Base-by-base conservation (phyloP, 495 filamentous ascomycete genomes). In the Penicillium coffeae region DNA sequence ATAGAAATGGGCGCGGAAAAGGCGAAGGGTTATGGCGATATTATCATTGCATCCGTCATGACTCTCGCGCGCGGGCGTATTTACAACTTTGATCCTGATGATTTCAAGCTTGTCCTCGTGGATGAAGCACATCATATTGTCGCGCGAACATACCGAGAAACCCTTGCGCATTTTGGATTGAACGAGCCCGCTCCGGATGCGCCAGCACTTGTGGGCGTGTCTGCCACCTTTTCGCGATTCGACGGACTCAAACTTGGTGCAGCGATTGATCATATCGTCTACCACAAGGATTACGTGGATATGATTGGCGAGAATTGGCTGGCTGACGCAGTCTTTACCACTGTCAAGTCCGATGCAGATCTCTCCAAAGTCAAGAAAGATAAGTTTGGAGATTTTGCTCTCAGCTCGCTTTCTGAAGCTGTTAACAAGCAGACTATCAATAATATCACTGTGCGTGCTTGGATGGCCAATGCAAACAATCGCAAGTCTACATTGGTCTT, bases 71-170 rank as follows among this genome's bases (percentile, higher is more conserved):
- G 78, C 13, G 82, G 90, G 38, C 78, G 93, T 21, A 75, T 96
- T 12, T 41, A 57, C 25, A 96, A 95, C 54, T 97, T 90, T 56
- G 82, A 96, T 49, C 87, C 90, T 0, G 65, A 50, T 1, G 66
- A 68, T 16, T 96, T 92, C 74, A 99, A 99, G 63, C 80, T 99
- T 0, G 68, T 99, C 2, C 76, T 99, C 12, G 92, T 99, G 6
- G 93, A 99, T 56, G 93, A 99, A 63, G 92, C 90, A n/a, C 93
- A 99, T 68, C 93, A 97, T 67, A 96, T 97, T 41, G 91, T 95
- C 25, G 87, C 92, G 4, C 72, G 78, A 7, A 78, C 79, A 27
- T 99, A 96, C 60, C 71, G 92, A 50, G 75, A 71, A 21, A 77
- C 79, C 2, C 65, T 99, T 46, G 68, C 74, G 2, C 78, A 99